Evolutionary conservation across 2,329 filamentous ascomycete genomes (phyloP), one percentile per base, ranked within the genome.

Genomic region (Fusarium domesticum): DNA sequence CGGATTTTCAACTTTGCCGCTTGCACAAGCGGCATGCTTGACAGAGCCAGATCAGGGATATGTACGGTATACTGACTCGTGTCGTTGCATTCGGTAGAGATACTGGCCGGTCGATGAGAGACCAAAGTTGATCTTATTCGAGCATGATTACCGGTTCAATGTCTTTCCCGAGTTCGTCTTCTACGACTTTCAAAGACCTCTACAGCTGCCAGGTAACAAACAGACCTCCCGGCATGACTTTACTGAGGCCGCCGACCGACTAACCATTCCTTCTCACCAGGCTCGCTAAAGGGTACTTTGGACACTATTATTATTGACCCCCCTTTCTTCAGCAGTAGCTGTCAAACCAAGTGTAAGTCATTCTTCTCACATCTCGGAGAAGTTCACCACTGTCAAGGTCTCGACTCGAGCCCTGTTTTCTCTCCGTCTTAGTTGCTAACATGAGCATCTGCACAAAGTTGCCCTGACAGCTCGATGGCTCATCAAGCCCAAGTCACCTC

Each of bases 321-420:
- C 7, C 88, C 88, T 0, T 92, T 92, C 63, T 71, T 92, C 28
- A 89, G 81, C 63, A 78, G 86, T 50, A 86, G 92, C 60, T 92
- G 87, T 62, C 86, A 92, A 64, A 89, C 85, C 0, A 90, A 89
- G 72, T 73, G 84, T 85, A 56, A 54, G 68, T 58, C 12, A 15
- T 18, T 17, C 19, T 5, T n/a, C 18, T 12, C 11, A 18, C 16
- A 8, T 3, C 35, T 16, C 30, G 17, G 14, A 18, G 12, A 8
- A 25, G n/a, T 25, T 30, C 7, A 14, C 14, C n/a, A 18, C 15
- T 15, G 7, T 16, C 19, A n/a, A 15, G 14, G 17, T 14, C 11
- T 14, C n/a, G 6, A 12, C 8, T 12, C 16, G 6, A 16, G 14
- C 18, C 20, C 12, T 28, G 18, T 18, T 12, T 23, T 12, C 11